Conservation (phyloP, 257 asterid species). For the Ilex asprella region DNA sequence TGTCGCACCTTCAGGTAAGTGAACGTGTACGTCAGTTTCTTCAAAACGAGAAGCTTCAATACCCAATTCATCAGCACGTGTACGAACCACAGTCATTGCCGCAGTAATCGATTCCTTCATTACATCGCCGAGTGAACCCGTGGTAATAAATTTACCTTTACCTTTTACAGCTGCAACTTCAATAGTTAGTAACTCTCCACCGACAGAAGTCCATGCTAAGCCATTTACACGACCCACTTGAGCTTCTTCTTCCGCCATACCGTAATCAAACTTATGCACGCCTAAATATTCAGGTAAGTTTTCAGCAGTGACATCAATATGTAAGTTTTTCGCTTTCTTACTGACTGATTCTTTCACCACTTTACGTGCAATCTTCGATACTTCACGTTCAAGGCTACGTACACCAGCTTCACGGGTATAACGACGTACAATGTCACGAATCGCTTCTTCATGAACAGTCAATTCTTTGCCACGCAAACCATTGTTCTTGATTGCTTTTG, state of each 20-base stretch:
- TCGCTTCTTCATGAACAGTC: neutral
- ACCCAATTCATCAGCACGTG: neutral
- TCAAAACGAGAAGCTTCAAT: neutral
- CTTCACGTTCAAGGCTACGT: neutral
- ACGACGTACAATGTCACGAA: neutral
- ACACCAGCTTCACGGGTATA: neutral
- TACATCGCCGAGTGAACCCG: neutral
- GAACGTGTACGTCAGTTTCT: neutral
- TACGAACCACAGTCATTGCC: neutral
- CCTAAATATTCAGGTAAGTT: neutral
- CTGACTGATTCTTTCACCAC: neutral
- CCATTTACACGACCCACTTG: neutral
- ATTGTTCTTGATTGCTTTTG: neutral
- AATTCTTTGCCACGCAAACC: neutral
- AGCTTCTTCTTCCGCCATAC: neutral
- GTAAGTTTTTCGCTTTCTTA: neutral
- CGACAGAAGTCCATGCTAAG: neutral
- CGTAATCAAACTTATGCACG: neutral
- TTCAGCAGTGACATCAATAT: neutral
- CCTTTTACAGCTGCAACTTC: neutral
- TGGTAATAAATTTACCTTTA: neutral
- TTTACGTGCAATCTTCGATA: neutral
- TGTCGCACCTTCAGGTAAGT: neutral
- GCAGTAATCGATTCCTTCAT: neutral
- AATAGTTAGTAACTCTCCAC: neutral